phyloP scores from a whole-genome alignment of 805 yeast genomes.

The Metschnikowia corniflorae region DNA sequence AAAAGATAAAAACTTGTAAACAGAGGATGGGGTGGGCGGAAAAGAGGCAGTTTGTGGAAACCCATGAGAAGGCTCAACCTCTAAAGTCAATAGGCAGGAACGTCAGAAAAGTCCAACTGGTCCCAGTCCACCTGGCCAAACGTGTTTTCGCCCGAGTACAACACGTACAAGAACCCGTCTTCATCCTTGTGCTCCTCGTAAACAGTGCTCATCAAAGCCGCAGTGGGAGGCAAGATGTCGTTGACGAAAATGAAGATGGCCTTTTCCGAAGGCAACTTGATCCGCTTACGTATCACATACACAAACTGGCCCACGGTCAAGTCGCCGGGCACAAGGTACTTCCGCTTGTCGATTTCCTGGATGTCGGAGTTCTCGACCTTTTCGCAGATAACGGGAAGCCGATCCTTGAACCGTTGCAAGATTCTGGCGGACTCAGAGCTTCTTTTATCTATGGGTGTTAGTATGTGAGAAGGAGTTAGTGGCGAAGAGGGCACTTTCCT shows the following conservation, averaged over 20 bases:
- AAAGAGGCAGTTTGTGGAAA: not conserved
- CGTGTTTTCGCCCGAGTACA: conserved; percentile 96
- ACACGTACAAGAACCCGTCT: conserved; percentile 93
- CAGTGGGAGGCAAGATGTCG: conserved; percentile 96
- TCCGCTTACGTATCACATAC: conserved; percentile 93
- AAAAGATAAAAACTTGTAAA: not conserved
- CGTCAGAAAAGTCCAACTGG: conserved; percentile 19
- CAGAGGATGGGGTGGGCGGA: not conserved
- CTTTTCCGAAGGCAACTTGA: conserved; percentile 93
- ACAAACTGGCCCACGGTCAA: conserved; percentile 97
- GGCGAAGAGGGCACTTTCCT: too few species aligned
- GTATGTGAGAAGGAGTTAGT: too few species aligned
- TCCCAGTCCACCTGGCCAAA: conserved; percentile 56
- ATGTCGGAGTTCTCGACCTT: conserved; percentile 95
- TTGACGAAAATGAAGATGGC: conserved; percentile 97
- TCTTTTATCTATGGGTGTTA: conserved; percentile 62
- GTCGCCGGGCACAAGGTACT: conserved; percentile 94
- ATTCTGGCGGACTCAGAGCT: conserved; percentile 92
- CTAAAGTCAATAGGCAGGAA: conserved; percentile 1
- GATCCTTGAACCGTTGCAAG: conserved; percentile 79
- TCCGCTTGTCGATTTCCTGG: conserved; percentile 94
- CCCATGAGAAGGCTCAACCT: not conserved
- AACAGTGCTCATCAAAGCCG: conserved; percentile 91
- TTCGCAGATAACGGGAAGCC: conserved; percentile 97
- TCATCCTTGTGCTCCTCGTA: conserved; percentile 97